Conservation (phyloP, 208 protist genomes). For the Leishmania major region DNA sequence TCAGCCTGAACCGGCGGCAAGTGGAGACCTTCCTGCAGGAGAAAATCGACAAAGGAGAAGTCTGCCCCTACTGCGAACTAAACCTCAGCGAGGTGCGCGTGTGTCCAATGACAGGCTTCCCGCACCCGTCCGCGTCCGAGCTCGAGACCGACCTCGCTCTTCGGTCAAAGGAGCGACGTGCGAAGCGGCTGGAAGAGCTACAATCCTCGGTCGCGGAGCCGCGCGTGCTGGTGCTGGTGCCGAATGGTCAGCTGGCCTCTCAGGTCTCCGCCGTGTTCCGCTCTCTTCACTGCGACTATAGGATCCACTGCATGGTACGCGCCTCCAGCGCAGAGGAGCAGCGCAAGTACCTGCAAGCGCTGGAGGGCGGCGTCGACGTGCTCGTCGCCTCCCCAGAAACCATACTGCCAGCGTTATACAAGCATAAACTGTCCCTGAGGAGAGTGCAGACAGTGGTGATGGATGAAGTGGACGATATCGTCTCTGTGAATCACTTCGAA, state of each 20-base stretch:
- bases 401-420: constrained; percentile 69
- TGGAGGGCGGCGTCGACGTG: constrained; percentile 68
- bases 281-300: constrained; percentile 52
- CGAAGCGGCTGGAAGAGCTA: constrained; percentile 51
- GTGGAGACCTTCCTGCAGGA: constrained; percentile 68
- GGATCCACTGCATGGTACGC: constrained; percentile 65
- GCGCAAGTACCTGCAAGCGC: constrained; percentile 48
- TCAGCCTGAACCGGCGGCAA: constrained; percentile 37
- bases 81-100: constrained; percentile 41
- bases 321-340: constrained; percentile 75
- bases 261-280: constrained; percentile 60
- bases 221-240: constrained; percentile 73
- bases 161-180: constrained; percentile 32
- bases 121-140: constrained; percentile 46
- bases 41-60: constrained; percentile 64
- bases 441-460: constrained; percentile 69
- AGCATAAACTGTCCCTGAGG: constrained; percentile 64
- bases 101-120: constrained; percentile 78
- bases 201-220: constrained; percentile 55
- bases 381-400: constrained; percentile 79
- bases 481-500: constrained; percentile 88
- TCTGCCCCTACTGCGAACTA: constrained; percentile 88
- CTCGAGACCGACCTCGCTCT: constrained; percentile 20
- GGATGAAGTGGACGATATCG: constrained; percentile 85
- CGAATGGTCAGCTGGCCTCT: constrained; percentile 64